These are phyloP conservation scores for Talaromyces amestolkiae DNA, from an alignment of 2,329 filamentous ascomycete species.

Conservation along the genomic window DNA sequence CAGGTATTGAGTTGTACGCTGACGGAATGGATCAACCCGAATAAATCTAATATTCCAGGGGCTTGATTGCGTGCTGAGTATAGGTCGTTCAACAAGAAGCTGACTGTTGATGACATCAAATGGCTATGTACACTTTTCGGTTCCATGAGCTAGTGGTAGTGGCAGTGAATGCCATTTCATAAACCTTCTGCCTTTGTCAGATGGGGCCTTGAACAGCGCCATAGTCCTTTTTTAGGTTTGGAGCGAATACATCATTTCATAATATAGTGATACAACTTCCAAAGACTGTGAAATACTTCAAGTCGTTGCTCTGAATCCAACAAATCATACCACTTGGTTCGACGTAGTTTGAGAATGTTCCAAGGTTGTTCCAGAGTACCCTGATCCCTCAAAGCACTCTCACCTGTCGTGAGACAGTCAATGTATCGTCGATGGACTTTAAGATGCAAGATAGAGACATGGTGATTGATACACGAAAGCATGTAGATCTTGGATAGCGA, in stretches of 20 bases:
- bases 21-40: background rate
- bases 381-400: slow-evolving; percentile 27
- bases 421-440: slow-evolving; percentile 57
- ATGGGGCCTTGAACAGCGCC: background rate
- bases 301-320: slow-evolving; percentile 54
- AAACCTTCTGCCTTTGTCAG: background rate
- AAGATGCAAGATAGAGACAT: slow-evolving; percentile 59
- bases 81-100: background rate
- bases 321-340: slow-evolving; percentile 60
- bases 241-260: slow-evolving; percentile 31
- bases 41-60: background rate
- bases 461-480: slow-evolving; percentile 62
- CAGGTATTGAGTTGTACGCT: background rate
- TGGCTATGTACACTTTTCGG: background rate
- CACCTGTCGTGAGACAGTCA: slow-evolving; percentile 52
- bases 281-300: slow-evolving; percentile 57
- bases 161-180: background rate
- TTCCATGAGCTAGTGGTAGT: background rate
- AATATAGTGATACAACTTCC: slow-evolving; percentile 58
- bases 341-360: slow-evolving; percentile 53
- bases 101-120: background rate
- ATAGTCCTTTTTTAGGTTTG: background rate
- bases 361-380: slow-evolving; percentile 40
- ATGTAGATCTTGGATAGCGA: slow-evolving; percentile 53
- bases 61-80: background rate